Evolutionary conservation across 208 protist genomes (phyloP).

Genomic region (Leishmania guyanensis): DNA sequence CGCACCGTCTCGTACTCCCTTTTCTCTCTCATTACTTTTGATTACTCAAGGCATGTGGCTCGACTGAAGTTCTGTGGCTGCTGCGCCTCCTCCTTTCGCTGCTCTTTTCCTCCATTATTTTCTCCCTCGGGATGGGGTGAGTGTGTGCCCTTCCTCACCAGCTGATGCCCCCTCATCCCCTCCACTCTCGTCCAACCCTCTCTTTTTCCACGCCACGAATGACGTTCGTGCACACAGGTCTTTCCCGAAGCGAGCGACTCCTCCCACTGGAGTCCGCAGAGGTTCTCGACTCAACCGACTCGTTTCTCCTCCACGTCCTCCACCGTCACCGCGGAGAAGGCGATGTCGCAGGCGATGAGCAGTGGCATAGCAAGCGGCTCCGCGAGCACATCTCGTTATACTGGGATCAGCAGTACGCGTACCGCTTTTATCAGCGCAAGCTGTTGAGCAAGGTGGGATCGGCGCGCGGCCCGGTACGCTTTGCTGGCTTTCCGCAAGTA

Average conservation of each 20-base stretch:
- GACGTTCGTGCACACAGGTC: conserved; percentile 42
- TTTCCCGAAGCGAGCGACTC: conserved; percentile 54
- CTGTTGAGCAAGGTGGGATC: conserved; percentile 53
- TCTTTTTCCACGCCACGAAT: conserved; percentile 19
- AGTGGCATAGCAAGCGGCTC: conserved; percentile 11
- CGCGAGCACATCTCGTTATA: conserved; percentile 53
- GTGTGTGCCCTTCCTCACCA: neutral
- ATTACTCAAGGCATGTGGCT: neutral
- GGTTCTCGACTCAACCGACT: conserved; percentile 34
- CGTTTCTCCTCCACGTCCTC: conserved; percentile 43
- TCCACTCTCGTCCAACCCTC: neutral
- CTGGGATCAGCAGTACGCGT: conserved; percentile 30
- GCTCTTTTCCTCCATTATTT: neutral
- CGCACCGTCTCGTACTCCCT: neutral
- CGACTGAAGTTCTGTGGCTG: neutral
- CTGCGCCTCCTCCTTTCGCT: neutral
- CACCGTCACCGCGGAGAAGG: conserved; percentile 24
- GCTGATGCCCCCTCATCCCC: neutral
- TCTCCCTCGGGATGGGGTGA: neutral
- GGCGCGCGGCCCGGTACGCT: conserved; percentile 41
- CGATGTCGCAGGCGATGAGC: neutral
- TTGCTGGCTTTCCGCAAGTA: conserved; percentile 49
- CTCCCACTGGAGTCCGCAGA: conserved; percentile 52
- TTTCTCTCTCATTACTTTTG: neutral
- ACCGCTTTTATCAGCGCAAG: conserved; percentile 24